Conservation (phyloP, 371 early-diverging fungal genomes). For the Phascolomyces articulosus region DNA sequence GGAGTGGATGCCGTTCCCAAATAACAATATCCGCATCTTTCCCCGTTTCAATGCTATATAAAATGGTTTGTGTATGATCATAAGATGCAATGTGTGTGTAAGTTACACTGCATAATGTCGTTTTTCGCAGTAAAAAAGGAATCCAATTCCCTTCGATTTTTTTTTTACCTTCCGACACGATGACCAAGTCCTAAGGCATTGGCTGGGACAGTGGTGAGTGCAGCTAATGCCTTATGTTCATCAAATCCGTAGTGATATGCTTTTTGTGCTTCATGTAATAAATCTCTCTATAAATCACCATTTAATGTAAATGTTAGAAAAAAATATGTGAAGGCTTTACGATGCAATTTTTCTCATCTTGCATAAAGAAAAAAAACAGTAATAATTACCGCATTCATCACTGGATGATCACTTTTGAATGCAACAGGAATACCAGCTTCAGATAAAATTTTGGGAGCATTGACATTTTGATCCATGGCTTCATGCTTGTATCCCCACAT, state of each 20-base stretch:
- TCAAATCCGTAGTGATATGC: constrained; percentile 79
- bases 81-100: not conserved
- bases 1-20: constrained; percentile 74
- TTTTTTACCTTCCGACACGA: constrained; percentile 62
- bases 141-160: no score
- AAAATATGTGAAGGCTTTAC: no score
- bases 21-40: constrained; percentile 86
- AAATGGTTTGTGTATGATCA: not conserved
- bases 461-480: constrained; percentile 71
- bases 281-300: constrained; percentile 64
- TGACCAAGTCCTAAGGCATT: constrained; percentile 68
- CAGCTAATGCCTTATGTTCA: constrained; percentile 62
- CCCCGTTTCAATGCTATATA: constrained; percentile 51
- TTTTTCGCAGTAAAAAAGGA: no score
- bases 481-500: constrained; percentile 70
- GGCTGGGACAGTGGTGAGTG: constrained; percentile 80
- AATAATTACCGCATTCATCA: constrained; percentile 63
- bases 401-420: constrained; percentile 85
- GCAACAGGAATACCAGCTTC: constrained; percentile 79
- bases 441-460: constrained; percentile 63
- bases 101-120: not conserved
- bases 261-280: constrained; percentile 80
- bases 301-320: no score
- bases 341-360: no score
- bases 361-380: no score